Evolutionary conservation across 768 basidiomycete species (phyloP).

Genomic region (Trametes villosa): DNA sequence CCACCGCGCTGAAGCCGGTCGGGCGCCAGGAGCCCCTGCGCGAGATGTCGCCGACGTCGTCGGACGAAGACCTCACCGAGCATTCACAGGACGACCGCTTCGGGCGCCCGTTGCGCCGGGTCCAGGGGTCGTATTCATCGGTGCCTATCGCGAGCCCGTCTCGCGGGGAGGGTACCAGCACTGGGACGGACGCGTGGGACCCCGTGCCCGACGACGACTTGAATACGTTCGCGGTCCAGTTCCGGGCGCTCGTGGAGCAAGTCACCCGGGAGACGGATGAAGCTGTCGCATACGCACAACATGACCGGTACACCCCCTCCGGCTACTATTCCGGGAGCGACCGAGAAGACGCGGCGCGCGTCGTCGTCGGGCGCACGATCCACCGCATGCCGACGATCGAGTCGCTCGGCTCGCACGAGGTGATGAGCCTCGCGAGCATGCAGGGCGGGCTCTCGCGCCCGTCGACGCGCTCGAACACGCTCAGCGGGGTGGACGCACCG

Average conservation of each 20-base stretch:
- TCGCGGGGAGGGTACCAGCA: background rate
- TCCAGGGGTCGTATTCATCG: slow-evolving; percentile 21
- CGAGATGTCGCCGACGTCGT: slow-evolving; percentile 17
- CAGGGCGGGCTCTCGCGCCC: slow-evolving; percentile 28
- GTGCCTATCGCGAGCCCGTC: slow-evolving; percentile 7
- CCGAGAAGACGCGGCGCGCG: slow-evolving; percentile 46
- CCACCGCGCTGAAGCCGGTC: slow-evolving; percentile 8
- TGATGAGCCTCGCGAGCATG: slow-evolving; percentile 33
- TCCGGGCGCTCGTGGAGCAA: slow-evolving; percentile 53
- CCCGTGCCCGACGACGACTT: slow-evolving; percentile 40
- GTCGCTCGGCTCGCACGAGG: slow-evolving; percentile 71
- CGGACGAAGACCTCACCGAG: slow-evolving; percentile 17
- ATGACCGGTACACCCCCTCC: slow-evolving; percentile 7
- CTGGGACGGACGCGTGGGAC: slow-evolving; percentile 4
- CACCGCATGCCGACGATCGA: slow-evolving; percentile 84
- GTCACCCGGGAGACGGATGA: slow-evolving; percentile 59
- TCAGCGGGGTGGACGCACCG: slow-evolving; percentile 26
- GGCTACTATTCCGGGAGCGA: background rate
- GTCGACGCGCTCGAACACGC: slow-evolving; percentile 34
- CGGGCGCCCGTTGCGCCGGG: slow-evolving; percentile 10
- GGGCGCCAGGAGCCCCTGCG: slow-evolving; percentile 2
- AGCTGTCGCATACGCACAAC: slow-evolving; percentile 41
- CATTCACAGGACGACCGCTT: slow-evolving; percentile 16
- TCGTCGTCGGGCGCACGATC: slow-evolving; percentile 67
- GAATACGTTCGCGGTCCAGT: slow-evolving; percentile 52